Percentiles rank a stretch among this genome's conserved stretches.
Evolutionary conservation across 306 rosid species (phyloP).

Genomic region (Myrica gale): DNA sequence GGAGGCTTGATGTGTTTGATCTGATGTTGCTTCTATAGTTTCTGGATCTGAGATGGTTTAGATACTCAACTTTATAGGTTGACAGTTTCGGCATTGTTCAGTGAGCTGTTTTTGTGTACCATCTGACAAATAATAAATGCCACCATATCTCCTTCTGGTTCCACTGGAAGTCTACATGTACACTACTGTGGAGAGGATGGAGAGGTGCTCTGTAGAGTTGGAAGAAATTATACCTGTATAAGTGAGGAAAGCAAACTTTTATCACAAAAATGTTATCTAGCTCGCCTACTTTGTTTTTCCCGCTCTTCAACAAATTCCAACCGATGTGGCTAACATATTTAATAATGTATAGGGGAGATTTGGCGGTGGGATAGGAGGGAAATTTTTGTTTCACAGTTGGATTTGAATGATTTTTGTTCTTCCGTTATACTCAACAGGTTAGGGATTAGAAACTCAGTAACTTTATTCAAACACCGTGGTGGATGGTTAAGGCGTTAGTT

Average conservation of each 20-base stretch:
- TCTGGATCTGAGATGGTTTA: background rate
- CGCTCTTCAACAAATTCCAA: background rate
- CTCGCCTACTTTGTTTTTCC: background rate
- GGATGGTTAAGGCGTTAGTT: background rate
- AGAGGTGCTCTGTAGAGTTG: background rate
- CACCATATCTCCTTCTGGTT: background rate
- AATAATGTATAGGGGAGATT: background rate
- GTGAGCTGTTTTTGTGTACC: background rate
- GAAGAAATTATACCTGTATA: background rate
- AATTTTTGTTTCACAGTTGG: background rate
- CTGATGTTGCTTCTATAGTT: background rate
- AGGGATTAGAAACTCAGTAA: background rate
- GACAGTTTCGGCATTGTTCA: background rate
- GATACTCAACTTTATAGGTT: background rate
- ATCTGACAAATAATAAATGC: background rate
- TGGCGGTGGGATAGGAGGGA: background rate
- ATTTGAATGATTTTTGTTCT: background rate
- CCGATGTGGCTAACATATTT: background rate
- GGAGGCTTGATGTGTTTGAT: background rate
- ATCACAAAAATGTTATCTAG: background rate
- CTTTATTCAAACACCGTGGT: background rate
- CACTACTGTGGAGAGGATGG: background rate
- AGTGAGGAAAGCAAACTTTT: background rate
- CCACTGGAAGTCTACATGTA: background rate
- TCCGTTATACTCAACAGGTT: background rate